Percentiles rank a stretch among this genome's conserved stretches.
These are phyloP conservation scores for Populus nigra DNA, from an alignment of 345 rosid species.

Conservation along the genomic window DNA sequence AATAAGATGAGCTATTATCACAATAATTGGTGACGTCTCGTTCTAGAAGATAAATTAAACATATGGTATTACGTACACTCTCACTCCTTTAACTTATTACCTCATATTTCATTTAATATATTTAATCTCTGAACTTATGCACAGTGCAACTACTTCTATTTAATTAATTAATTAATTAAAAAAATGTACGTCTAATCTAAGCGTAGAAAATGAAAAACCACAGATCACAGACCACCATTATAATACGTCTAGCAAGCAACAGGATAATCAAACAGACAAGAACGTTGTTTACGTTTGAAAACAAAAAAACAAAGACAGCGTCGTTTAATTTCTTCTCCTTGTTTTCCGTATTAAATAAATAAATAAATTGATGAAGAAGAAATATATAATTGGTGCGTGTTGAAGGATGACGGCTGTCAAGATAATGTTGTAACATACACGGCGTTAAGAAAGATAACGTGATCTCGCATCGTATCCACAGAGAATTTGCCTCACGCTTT, in stretches of 20 bases:
- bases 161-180: no score
- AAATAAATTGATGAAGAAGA: neutral
- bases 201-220: neutral
- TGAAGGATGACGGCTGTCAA: neutral
- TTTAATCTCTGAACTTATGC: neutral
- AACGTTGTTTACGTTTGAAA: neutral
- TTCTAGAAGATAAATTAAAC: neutral
- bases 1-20: neutral
- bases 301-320: neutral
- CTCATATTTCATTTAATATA: no score
- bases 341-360: neutral
- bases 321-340: neutral
- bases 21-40: neutral
- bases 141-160: neutral
- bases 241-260: no score
- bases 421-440: neutral
- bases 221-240: neutral
- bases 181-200: no score
- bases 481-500: neutral
- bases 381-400: no score
- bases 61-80: neutral
- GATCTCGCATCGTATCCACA: neutral
- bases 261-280: neutral
- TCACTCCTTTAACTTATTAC: neutral
- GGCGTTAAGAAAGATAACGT: neutral